phyloP scores from a whole-genome alignment of 2,329 filamentous ascomycete species.

The Fusarium sp. region DNA sequence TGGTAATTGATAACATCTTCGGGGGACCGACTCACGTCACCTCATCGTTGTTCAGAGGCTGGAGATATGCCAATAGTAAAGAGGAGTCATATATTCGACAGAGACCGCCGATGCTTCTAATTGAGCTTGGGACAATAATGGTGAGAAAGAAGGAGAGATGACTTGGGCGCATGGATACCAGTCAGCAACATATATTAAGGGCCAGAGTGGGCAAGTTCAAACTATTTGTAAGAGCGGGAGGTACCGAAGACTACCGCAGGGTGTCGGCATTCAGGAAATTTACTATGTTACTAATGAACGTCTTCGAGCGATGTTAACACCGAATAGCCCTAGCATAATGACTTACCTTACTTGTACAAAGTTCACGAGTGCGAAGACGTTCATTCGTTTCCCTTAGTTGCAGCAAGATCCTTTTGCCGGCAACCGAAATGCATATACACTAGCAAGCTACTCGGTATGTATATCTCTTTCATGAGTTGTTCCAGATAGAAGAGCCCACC shows the following conservation, averaged over 20 bases:
- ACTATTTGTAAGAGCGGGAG: conserved; percentile 17
- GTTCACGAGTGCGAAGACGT: no score
- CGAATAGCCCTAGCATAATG: no score
- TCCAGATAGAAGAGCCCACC: no score
- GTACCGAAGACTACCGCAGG: conserved; percentile 12
- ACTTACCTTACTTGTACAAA: no score
- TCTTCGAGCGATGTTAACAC: no score
- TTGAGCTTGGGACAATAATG: neutral
- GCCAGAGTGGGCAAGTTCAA: conserved; percentile 8
- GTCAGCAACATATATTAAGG: neutral
- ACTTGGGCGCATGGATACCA: neutral
- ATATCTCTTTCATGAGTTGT: no score
- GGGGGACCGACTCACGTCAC: no score
- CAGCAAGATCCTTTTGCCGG: no score
- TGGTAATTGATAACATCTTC: neutral
- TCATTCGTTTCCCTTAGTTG: no score
- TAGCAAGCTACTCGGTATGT: neutral
- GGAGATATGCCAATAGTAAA: neutral
- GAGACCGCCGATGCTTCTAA: neutral
- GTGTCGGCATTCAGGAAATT: neutral
- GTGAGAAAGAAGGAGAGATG: neutral
- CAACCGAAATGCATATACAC: neutral
- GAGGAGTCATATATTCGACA: conserved; percentile 3
- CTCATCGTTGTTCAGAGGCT: no score
- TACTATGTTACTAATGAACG: conserved; percentile 5